Evolutionary conservation across 495 filamentous ascomycete species (phyloP), one percentile per base, ranked within the genome.

Genomic region (Podospora sp.): DNA sequence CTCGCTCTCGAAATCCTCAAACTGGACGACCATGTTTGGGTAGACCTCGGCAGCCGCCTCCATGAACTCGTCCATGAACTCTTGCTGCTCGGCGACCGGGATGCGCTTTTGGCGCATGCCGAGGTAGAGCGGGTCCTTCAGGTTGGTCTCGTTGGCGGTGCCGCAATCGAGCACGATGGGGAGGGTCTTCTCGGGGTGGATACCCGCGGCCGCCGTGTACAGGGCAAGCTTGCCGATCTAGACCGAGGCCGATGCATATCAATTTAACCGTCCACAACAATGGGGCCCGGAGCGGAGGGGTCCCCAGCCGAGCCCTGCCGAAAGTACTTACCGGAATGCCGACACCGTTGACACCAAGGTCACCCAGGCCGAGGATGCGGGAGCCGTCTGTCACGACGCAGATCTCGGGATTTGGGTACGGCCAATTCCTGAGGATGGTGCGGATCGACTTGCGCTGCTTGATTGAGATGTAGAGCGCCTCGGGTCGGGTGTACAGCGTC

Each of bases 21-120:
- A 99, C 78, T 99, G 95, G 68, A 99, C 91, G 62, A 99, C 89
- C 82, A 99, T 96, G 65, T 92, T 87, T 21, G 93, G 93, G 88
- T 87, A 96, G 66, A 91, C 89, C 75, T 95, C 92, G 50, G 89
- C 91, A 49, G 92, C 85, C 62, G 95, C 95, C 72, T 88, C 83
- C 95, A 99, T 99, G 80, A 99, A 87, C 83, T 98, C 95, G 73
- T 98, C 95, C 85, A 99, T 84, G 78, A 98, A 98, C 71, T 94
- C 94, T 72, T 89, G 87, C 79, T 95, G 93, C 75, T 96, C 91
- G 58, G 92, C 85, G 26, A 91, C 82, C 16, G 88, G 84, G 56
- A 94, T 84, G 79, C 96, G 94, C 77, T 91, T 90, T 63, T 88
- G 85, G 69, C 93, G 89, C 73, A 91, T 88, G 69, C 95, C 95